Evolutionary conservation across 2,329 filamentous ascomycete species (phyloP).

Genomic region (Ophiostoma sp.): DNA sequence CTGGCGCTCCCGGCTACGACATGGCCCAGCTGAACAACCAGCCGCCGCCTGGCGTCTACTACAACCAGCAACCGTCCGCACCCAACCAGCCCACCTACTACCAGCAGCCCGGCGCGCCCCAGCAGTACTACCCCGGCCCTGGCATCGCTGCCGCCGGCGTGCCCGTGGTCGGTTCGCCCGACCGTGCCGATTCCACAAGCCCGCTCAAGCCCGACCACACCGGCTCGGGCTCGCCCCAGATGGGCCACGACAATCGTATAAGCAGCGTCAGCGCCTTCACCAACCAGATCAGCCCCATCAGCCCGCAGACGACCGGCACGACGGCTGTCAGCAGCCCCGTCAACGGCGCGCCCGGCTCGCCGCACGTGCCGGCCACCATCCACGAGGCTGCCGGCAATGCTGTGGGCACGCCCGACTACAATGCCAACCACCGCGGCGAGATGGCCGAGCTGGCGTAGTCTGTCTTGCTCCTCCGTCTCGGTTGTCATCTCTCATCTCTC

Average conservation of each 20-base stretch:
- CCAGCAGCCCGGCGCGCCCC: conserved; percentile 9
- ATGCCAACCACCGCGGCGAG: conserved; percentile 26
- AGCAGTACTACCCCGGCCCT: conserved; percentile 20
- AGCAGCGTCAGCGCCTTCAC: conserved; percentile 22
- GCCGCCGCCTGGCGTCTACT: conserved; percentile 18
- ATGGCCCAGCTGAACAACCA: conserved; percentile 21
- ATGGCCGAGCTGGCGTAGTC: conserved; percentile 27
- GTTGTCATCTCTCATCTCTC: neutral
- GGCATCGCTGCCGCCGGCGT: conserved; percentile 1
- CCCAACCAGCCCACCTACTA: conserved; percentile 10
- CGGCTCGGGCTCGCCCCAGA: conserved; percentile 1
- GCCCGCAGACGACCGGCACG: conserved; percentile 25
- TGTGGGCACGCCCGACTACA: conserved; percentile 19
- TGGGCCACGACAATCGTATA: conserved; percentile 21
- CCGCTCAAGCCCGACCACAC: conserved; percentile 19
- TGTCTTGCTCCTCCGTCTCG: neutral
- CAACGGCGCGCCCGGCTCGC: neutral
- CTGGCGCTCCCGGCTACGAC: conserved; percentile 4
- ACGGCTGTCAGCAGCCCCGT: neutral
- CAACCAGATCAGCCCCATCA: conserved; percentile 16
- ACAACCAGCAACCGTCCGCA: conserved; percentile 6
- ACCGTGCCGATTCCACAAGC: conserved; percentile 23
- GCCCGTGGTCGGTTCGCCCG: conserved; percentile 16
- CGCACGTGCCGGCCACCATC: conserved; percentile 26
- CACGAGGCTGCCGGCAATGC: conserved; percentile 26